Evolutionary conservation across 2,329 filamentous ascomycete genomes (phyloP).

Genomic region (Hypomyces rosellus): DNA sequence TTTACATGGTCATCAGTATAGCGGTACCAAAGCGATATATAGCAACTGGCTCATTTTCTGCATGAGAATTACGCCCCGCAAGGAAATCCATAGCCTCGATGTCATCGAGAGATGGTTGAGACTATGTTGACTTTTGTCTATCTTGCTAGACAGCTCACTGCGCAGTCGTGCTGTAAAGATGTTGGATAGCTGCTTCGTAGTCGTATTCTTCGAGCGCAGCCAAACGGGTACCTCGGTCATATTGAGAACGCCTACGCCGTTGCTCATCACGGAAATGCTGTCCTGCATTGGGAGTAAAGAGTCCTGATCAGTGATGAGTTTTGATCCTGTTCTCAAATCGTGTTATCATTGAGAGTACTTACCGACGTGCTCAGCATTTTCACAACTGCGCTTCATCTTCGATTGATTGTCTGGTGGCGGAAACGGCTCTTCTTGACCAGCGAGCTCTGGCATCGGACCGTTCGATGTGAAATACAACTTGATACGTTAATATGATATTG

Average conservation of each 20-base stretch:
- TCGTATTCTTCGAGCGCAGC: conserved; percentile 60
- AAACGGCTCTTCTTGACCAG: conserved; percentile 69
- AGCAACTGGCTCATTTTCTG: conserved; percentile 10
- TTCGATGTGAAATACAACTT: conserved; percentile 50
- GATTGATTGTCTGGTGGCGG: conserved; percentile 75
- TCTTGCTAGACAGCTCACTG: not conserved
- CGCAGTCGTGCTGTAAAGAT: conserved; percentile 25
- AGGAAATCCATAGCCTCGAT: conserved; percentile 7
- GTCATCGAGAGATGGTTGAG: conserved; percentile 1
- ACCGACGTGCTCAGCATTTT: conserved; percentile 82
- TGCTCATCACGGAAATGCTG: conserved; percentile 70
- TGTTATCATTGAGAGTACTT: conserved; percentile 27
- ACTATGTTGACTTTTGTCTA: not conserved
- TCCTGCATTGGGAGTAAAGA: conserved; percentile 74
- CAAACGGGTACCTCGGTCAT: conserved; percentile 71
- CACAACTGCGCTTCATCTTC: conserved; percentile 80
- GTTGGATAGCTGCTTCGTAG: conserved; percentile 39
- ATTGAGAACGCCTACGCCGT: conserved; percentile 69
- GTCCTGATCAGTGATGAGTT: conserved; percentile 40
- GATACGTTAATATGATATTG: conserved; percentile 3
- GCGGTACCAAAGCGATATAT: conserved; percentile 12
- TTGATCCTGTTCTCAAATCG: not conserved
- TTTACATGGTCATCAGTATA: conserved; percentile 13
- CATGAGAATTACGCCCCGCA: conserved; percentile 6
- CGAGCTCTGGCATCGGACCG: conserved; percentile 41